Evolutionary conservation across 1,139 yeast genomes (phyloP).

Genomic region (Geotrichum citri-aurantii): DNA sequence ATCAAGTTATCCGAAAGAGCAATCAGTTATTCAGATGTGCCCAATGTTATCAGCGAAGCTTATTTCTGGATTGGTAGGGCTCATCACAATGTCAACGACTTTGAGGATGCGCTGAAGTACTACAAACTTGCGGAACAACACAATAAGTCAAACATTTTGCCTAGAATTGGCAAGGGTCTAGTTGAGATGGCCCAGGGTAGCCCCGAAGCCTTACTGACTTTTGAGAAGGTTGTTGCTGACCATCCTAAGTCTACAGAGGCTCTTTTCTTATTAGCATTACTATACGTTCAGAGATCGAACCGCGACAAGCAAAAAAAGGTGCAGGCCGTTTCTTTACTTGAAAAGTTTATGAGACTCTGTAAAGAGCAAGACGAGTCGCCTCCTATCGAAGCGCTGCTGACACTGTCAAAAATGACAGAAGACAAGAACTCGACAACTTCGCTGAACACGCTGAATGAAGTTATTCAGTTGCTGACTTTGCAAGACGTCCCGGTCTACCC

Average conservation of each 20-base stretch:
- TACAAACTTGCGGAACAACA: slow-evolving; percentile 49
- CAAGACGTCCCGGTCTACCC: slow-evolving; percentile 54
- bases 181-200: slow-evolving; percentile 67
- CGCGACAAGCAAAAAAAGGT: slow-evolving; percentile 17
- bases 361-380: slow-evolving; percentile 57
- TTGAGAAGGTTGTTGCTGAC: slow-evolving; percentile 65
- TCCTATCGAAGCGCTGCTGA: slow-evolving; percentile 60
- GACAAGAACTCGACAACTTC: slow-evolving; percentile 47
- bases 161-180: slow-evolving; percentile 82
- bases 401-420: slow-evolving; percentile 66
- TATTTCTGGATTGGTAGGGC: slow-evolving; percentile 84
- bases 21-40: slow-evolving; percentile 38
- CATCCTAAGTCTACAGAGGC: slow-evolving; percentile 72
- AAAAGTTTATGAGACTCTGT: slow-evolving; percentile 63
- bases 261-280: slow-evolving; percentile 65
- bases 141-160: slow-evolving; percentile 52
- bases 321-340: slow-evolving; percentile 57
- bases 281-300: slow-evolving; percentile 49
- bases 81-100: slow-evolving; percentile 53
- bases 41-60: slow-evolving; percentile 61
- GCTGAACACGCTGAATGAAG: slow-evolving; percentile 51
- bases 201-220: slow-evolving; percentile 81
- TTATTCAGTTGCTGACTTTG: slow-evolving; percentile 40
- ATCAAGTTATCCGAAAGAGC: slow-evolving; percentile 53
- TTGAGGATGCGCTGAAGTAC: slow-evolving; percentile 59